Evolutionary conservation across 1,284 basidiomycete genomes (phyloP), one percentile per base, ranked within the genome.

Genomic region (Porodaedalea pini): DNA sequence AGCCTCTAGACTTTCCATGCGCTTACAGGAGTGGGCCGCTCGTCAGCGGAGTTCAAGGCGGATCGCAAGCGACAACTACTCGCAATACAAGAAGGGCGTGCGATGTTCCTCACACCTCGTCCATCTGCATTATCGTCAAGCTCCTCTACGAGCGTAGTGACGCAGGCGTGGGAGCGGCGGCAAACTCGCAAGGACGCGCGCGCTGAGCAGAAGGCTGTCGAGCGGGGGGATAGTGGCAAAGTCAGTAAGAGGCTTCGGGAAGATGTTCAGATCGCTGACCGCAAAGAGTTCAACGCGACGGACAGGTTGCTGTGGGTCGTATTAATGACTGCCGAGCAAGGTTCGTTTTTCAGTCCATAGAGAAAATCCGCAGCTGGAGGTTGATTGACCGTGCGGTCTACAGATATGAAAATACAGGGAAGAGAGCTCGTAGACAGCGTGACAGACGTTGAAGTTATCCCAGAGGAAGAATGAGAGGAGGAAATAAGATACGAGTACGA

Each of bases 81-180:
- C n/a, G 49, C 49, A 6, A 36, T 39, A 8, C 49, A 51, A 25
- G 49, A 51, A 25, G 49, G 49, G n/a, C 49, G 49, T 15, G 31
- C 49, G 4, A 37, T 32, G 11, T 6, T 8, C 15, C 34, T 37
- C 4, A 19, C 34, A 5, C n/a, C 31, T 6, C 19, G 8, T 11
- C 32, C 34, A 25, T 51, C 34, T 19, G 1, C 11, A 37, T 10
- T n/a, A 13, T n/a, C 2, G 21, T 15, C n/a, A 8, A 50, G 32
- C 17, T 51, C 49, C 32, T n/a, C 17, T 2, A 31, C 19, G 21
- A 39, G 37, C 34, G n/a, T 27, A 10, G 19, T 51, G 3, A 32
- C 13, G 19, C 15, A 19, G 13, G 17, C 49, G 5, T 1, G 13
- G 2, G 34, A 51, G 8, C 25, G 49, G 32, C 34, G 49, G 21